These are phyloP conservation scores for Nannizzia gypsea DNA, from an alignment of 2,329 filamentous ascomycete genomes.

Conservation along the genomic window DNA sequence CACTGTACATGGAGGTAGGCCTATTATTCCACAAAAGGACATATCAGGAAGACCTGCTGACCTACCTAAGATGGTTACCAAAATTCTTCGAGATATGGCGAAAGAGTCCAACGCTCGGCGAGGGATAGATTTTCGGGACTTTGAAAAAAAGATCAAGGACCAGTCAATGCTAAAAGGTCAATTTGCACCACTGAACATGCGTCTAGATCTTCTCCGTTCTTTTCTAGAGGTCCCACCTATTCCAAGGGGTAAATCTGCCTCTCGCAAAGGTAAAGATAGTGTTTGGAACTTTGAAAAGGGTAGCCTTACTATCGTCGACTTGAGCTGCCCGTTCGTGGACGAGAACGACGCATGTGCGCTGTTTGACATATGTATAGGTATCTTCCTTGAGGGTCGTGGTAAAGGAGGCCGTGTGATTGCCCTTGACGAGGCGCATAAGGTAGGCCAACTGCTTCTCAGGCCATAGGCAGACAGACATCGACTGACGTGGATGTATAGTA, in stretches of 20 bases:
- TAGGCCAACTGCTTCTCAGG: slow-evolving; percentile 19
- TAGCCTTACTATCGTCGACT: slow-evolving; percentile 54
- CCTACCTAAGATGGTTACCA: slow-evolving; percentile 28
- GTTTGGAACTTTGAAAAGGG: slow-evolving; percentile 30
- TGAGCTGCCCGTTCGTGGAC: slow-evolving; percentile 61
- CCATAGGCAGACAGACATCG: background rate
- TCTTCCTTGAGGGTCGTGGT: slow-evolving; percentile 49
- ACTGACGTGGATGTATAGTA: slow-evolving; percentile 32
- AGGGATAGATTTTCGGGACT: slow-evolving; percentile 36
- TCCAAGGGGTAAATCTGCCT: background rate
- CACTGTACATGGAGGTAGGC: slow-evolving; percentile 41
- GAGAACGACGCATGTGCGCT: slow-evolving; percentile 55
- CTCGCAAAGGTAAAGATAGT: background rate
- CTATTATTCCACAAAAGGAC: background rate
- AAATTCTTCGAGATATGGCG: slow-evolving; percentile 43
- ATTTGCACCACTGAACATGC: slow-evolving; percentile 43
- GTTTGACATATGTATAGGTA: slow-evolving; percentile 58
- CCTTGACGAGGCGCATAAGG: slow-evolving; percentile 67
- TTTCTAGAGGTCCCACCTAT: slow-evolving; percentile 39
- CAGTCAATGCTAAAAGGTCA: slow-evolving; percentile 41
- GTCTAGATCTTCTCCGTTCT: slow-evolving; percentile 52
- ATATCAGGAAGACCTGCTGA: background rate
- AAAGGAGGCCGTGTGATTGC: slow-evolving; percentile 50
- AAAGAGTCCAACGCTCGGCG: slow-evolving; percentile 23
- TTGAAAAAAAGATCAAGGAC: slow-evolving; percentile 19